These are phyloP conservation scores for Talaromyces rugulosus DNA, from an alignment of 2,329 filamentous ascomycete species.

Conservation along the genomic window DNA sequence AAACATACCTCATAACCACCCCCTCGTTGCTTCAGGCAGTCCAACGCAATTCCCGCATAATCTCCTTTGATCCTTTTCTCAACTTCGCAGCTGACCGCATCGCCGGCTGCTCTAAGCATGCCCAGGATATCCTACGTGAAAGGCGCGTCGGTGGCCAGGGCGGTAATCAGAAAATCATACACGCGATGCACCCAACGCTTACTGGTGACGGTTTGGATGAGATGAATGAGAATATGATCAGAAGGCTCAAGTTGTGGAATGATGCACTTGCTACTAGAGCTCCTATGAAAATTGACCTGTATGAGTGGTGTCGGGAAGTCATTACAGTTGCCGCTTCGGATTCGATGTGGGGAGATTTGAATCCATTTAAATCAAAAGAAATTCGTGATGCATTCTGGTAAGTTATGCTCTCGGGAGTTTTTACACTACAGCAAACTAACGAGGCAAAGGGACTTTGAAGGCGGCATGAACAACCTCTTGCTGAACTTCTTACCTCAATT, in stretches of 20 bases:
- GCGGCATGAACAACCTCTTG: slow-evolving; percentile 26
- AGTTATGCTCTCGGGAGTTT: neutral
- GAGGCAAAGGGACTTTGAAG: slow-evolving; percentile 36
- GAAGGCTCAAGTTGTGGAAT: slow-evolving; percentile 13
- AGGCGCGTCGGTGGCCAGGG: slow-evolving; percentile 19
- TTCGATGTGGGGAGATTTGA: slow-evolving; percentile 24
- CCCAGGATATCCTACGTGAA: slow-evolving; percentile 18
- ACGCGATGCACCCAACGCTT: slow-evolving; percentile 23
- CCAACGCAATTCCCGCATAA: slow-evolving; percentile 20
- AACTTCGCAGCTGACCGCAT: slow-evolving; percentile 14
- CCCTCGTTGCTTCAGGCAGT: slow-evolving; percentile 19
- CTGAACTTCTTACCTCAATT: slow-evolving; percentile 31
- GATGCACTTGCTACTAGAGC: slow-evolving; percentile 15
- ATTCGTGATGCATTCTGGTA: slow-evolving; percentile 23
- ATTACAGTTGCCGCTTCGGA: slow-evolving; percentile 26
- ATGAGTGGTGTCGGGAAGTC: slow-evolving; percentile 22
- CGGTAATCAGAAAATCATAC: slow-evolving; percentile 15
- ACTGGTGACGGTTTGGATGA: slow-evolving; percentile 20
- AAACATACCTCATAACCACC: slow-evolving; percentile 24
- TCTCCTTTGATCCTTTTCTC: slow-evolving; percentile 24
- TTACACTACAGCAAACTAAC: neutral
- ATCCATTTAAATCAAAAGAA: slow-evolving; percentile 21
- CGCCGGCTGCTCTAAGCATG: slow-evolving; percentile 17
- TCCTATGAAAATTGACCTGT: slow-evolving; percentile 19
- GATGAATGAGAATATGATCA: slow-evolving; percentile 25